Evolutionary conservation across 306 rosid species (phyloP), one percentile per base, ranked within the genome.

Genomic region (Lupinus albus): DNA sequence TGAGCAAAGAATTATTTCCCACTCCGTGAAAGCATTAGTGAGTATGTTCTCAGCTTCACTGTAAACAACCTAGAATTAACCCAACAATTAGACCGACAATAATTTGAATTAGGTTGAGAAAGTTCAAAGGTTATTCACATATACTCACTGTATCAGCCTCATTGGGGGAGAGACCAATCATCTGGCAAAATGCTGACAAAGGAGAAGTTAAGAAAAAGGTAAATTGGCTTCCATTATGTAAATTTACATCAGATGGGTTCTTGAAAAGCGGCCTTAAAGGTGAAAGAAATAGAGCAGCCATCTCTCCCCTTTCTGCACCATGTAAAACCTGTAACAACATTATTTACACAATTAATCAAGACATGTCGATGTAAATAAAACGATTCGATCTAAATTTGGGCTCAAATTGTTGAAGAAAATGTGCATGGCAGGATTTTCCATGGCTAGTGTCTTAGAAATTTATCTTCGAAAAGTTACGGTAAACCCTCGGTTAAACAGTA

Each of bases 161-260:
- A 15, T 51, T 67, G 55, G 83, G 72, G 54, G 72, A 35, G 61
- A 86, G 74, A 68, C 91, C 96, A 78, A 94, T 75, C 86, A 94
- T 85, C 80, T 94, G 89, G 73, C 92, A 84, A 85, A 90, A 90
- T 67, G 99, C 97, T 45, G 95, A 78, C 58, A 90, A 74, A 44
- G 99, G 97, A 75, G 92, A 85, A 74, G 92, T 94, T 87, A 94
- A 82, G 89, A 94, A 94, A 79, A 86, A 82, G 39, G 99, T 94
- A 71, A 94, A 94, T 60, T 94, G 99, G 76, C 95, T 86, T 84
- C 97, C 99, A 41, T 76, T 84, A 74, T 79, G 84, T 18, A 55
- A 38, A 80, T 79, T 79, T 50, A 79, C 81, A 78, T 80, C 84
- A 65, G 84, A 71, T 13, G 85, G 76, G 42, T 86, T 84, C 83